A percentile compares a stretch with the other conserved stretches of the same genome.
Conservation (phyloP, 2,329 filamentous ascomycete species). For the Colletotrichum lindemuthianum region DNA sequence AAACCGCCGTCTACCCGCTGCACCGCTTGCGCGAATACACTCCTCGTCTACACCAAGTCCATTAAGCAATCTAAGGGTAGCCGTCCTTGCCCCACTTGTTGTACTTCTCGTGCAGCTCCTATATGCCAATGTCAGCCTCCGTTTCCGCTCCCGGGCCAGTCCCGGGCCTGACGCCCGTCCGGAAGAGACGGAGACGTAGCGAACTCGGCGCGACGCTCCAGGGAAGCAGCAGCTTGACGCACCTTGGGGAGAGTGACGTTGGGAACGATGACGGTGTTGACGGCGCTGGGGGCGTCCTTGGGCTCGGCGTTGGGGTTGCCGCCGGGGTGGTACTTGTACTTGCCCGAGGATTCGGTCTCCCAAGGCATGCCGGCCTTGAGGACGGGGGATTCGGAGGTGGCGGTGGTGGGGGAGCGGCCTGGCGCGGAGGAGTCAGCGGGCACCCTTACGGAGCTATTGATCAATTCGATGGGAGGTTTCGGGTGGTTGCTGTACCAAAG, state of each 20-base stretch:
- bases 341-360: slow-evolving; percentile 73
- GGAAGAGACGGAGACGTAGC: background rate
- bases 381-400: slow-evolving; percentile 83
- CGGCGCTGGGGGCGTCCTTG: slow-evolving; percentile 91
- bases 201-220: background rate
- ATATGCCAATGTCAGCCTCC: slow-evolving; percentile 34
- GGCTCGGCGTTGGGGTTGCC: slow-evolving; percentile 80
- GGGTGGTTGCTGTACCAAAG: slow-evolving; percentile 68
- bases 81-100: slow-evolving; percentile 99
- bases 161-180: background rate
- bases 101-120: slow-evolving; percentile 95
- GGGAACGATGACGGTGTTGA: slow-evolving; percentile 95
- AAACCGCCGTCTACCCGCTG: slow-evolving; percentile 24
- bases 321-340: slow-evolving; percentile 85
- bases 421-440: slow-evolving; percentile 35
- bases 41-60: slow-evolving; percentile 25
- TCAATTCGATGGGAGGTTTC: slow-evolving; percentile 35
- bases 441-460: background rate
- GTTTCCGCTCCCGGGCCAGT: background rate
- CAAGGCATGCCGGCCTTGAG: slow-evolving; percentile 88
- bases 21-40: slow-evolving; percentile 15
- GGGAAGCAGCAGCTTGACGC: slow-evolving; percentile 42
- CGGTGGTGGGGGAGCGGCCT: slow-evolving; percentile 86
- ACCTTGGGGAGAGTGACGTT: slow-evolving; percentile 93
- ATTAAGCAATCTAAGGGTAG: slow-evolving; percentile 62